Evolutionary conservation across 768 basidiomycete genomes (phyloP), one percentile per base, ranked within the genome.

Genomic region (Lenzites betulinus): DNA sequence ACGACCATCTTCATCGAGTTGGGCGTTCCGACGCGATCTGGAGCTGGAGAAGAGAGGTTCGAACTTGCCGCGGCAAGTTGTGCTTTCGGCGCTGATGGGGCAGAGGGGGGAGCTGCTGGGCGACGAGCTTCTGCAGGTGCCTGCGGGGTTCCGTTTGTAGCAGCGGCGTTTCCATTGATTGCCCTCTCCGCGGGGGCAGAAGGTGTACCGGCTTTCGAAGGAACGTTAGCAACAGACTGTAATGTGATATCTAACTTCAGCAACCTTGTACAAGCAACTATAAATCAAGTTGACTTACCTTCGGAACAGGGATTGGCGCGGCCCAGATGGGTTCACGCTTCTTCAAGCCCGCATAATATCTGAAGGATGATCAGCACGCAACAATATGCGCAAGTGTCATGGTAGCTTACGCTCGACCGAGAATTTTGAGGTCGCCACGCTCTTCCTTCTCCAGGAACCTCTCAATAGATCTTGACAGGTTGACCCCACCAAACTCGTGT

Each of bases 371-470:
- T 38, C 18, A 41, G 47, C 20, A 30, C 13, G 3, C 4, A 8
- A 8, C 30, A 23, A 20, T 5, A 22, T 7, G n/a, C 50, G 42
- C 15, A 43, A n/a, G 23, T 59, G 25, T 5, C 49, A 53, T 51
- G 46, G 23, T 1, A 28, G 76, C 87, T 69, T 75, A 92, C 86
- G 91, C 88, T 74, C 83, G 79, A 6, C 86, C 90, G 26, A 93
- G 76, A 61, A 92, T 88, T 72, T 92, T 92, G 36, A 93, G 75
- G 68, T 93, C 90, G n/a, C 86, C 87, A 8, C 94, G 85, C 62
- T 89, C 86, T 73, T 96, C 94, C 22, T 77, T 83, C 66, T 86
- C 85, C 22, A 92, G 67, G 64, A 92, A 83, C 28, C 79, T 79
- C 65, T 89, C 82, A 64, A 95, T 83, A 5, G 84, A 82, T 22